Evolutionary conservation across 495 filamentous ascomycete species (phyloP).

Genomic region (Tuber magnatum): DNA sequence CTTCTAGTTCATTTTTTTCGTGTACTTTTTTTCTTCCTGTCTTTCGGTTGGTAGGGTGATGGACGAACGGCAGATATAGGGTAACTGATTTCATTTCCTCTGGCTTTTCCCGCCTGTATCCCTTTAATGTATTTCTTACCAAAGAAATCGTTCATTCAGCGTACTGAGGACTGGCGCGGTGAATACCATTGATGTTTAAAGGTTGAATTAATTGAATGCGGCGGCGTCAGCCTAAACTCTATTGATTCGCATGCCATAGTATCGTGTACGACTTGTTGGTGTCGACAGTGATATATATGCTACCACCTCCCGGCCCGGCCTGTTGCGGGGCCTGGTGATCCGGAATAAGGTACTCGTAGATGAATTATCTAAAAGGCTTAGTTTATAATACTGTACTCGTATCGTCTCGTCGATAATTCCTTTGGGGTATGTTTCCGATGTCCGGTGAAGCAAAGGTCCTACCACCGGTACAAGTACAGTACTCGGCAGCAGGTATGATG

Average conservation of each 20-base stretch:
- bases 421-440: too few relatives aligned
- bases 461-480: too few relatives aligned
- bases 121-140: conserved; percentile 3
- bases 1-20: conserved; percentile 8
- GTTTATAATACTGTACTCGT: too few relatives aligned
- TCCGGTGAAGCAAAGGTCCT: too few relatives aligned
- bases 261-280: not conserved
- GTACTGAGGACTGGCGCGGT: not conserved
- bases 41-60: conserved; percentile 26
- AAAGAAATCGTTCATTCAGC: not conserved
- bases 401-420: too few relatives aligned
- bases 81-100: conserved; percentile 33
- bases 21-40: conserved; percentile 28
- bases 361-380: too few relatives aligned
- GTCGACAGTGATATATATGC: not conserved
- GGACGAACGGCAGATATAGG: conserved; percentile 35
- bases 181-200: not conserved
- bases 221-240: not conserved
- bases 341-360: too few relatives aligned
- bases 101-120: conserved; percentile 10
- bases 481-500: too few relatives aligned
- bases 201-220: not conserved
- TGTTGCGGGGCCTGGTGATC: too few relatives aligned
- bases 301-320: too few relatives aligned
- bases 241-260: not conserved